Base-by-base conservation (phyloP, 1,284 basidiomycete genomes). In the Leccinum solheimii region DNA sequence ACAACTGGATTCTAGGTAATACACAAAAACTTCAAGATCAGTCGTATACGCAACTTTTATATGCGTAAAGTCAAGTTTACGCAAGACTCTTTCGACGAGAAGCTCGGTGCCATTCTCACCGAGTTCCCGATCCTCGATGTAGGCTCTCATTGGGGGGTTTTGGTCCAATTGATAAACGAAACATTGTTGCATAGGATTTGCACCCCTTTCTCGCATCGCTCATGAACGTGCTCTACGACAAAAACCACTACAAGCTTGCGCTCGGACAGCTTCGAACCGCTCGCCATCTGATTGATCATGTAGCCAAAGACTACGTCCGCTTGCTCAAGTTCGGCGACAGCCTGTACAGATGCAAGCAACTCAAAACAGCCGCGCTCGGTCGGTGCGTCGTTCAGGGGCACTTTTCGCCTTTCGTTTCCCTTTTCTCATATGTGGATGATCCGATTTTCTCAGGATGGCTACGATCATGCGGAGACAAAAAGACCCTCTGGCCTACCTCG, bases 61-160 rank as follows among this genome's bases (percentile, higher is more conserved):
- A 98, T 98, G 97, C 89, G 96, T 76, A 99, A 98, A 79, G 96
- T 99, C 79, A 99, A 98, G 80, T 99, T 98, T 78, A 97, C 96
- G 1, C 96, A 98, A 77, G 95, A 98, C 75, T 86, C 93, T 13
- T 98, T 99, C 69, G 95, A 97, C 68, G 97, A 99, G 79, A 98
- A 98, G 77, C 86, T 99, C 38, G 90, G 91, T 62, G 91, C 90
- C 38, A 99, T 99, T 72, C 80, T 99, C 68, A 86, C 86, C 52
- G 97, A 98, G 76, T 99, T 99, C 78, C 97, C 97, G 19, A 90
- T 98, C 77, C 90, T 99, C 61, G 96, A 99, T 78, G 94, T 95
- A 71, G 68, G 86, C 81, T 62, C 23, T 50, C 11, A 11, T 19
- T 19, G n/a, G 10, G 40, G 19, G 10, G n/a, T 45, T 45, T 45